These are phyloP conservation scores for Pseudocercospora crystallina DNA, from an alignment of 2,329 filamentous ascomycete genomes.

Conservation along the genomic window DNA sequence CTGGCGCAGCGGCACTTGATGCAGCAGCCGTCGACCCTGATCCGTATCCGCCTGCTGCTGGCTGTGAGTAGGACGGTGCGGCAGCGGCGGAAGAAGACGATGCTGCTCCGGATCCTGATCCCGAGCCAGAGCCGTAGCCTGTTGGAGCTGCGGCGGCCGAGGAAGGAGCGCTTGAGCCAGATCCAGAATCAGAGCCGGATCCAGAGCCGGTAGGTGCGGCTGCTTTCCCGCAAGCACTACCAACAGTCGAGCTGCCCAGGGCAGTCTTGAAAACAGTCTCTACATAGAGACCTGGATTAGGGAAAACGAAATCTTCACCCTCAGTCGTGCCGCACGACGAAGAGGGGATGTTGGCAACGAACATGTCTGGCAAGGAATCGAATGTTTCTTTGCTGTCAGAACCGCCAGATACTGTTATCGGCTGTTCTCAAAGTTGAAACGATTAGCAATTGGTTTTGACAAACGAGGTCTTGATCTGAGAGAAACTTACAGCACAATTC, in stretches of 20 bases:
- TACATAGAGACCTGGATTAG: constrained; percentile 55
- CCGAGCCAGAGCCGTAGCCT: constrained; percentile 11
- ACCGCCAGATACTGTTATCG: constrained; percentile 61
- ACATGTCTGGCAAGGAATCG: constrained; percentile 66
- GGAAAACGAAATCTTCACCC: constrained; percentile 57
- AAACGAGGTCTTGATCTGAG: too few relatives aligned
- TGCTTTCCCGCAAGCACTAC: constrained; percentile 10
- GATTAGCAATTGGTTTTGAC: too few relatives aligned
- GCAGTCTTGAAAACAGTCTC: constrained; percentile 16
- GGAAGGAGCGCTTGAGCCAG: constrained; percentile 1
- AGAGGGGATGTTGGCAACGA: constrained; percentile 60
- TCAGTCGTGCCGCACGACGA: constrained; percentile 55
- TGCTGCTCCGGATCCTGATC: constrained; percentile 2
- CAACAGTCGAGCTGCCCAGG: constrained; percentile 12
- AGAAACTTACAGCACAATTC: constrained; percentile 67
- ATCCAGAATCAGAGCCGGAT: constrained; percentile 1
- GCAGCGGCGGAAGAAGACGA: constrained; percentile 2
- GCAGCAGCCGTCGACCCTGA: not conserved
- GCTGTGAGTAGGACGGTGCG: constrained; percentile 3
- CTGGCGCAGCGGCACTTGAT: not conserved
- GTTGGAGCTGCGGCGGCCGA: constrained; percentile 10
- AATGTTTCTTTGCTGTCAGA: constrained; percentile 49
- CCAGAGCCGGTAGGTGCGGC: constrained; percentile 8
- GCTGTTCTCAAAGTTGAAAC: constrained; percentile 25
- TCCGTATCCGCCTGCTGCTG: constrained; percentile 1